Evolutionary conservation across 768 basidiomycete species (phyloP), one percentile per base, ranked within the genome.

Genomic region (Tephrocybe rancida): DNA sequence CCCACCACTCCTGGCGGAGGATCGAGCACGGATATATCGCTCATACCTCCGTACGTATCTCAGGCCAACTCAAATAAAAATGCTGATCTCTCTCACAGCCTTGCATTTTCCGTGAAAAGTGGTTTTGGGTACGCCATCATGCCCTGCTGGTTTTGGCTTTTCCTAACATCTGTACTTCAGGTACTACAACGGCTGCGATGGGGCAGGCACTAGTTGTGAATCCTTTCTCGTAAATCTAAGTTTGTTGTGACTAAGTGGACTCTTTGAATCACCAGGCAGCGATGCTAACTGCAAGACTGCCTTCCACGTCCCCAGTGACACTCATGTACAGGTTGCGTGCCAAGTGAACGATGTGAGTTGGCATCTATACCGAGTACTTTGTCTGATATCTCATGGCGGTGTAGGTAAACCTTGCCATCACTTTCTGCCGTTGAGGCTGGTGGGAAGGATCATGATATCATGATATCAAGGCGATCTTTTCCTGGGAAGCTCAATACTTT

Each of bases 151-250:
- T 41, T 13, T 42, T 5, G 0, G 27, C 25, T 30, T n/a, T 21
- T 22, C 32, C 38, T 41, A 18, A 52, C 34, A 18, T 8, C 25
- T 16, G 19, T 45, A 13, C n/a, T n/a, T 14, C 39, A 75, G 77
- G 14, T 79, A 74, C 61, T 76, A 61, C 62, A 64, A 72, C 50
- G 77, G 77, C 8, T 79, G 77, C 46, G 66, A 77, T 44, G 73
- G 73, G 38, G 57, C 64, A 14, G 79, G 79, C 1, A 67, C 72
- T 19, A 64, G 69, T 56, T 80, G 78, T 76, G 56, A 61, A 73
- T 60, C 4, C 34, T 26, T 22, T 10, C 3, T 8, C 14, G 18
- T 22, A 30, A 32, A 26, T 10, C 19, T 38, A 9, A 43, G 8
- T 10, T n/a, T 11, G 6, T 44, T 38, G n/a, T 19, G 39, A 48